Conservation (phyloP, 306 rosid genomes). For the Lathyrus sativus region DNA sequence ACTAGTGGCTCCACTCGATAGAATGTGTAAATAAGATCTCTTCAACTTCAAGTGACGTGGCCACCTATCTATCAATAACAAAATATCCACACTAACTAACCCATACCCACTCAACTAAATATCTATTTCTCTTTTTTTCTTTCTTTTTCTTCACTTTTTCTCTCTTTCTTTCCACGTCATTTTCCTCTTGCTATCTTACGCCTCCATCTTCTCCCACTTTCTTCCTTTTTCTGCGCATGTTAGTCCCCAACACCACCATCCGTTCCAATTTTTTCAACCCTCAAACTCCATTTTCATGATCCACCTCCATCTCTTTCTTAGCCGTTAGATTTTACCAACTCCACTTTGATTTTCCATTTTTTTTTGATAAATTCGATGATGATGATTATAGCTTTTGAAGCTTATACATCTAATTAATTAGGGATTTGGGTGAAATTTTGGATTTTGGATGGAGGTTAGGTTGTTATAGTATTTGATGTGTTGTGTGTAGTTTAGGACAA, state of each 20-base stretch:
- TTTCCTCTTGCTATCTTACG: conserved; percentile 23
- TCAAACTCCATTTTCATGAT: not conserved
- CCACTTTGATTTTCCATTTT: not conserved
- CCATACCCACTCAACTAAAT: conserved; percentile 12
- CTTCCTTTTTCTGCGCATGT: conserved; percentile 33
- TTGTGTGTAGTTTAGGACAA: conserved; percentile 8
- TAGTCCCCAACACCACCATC: not conserved
- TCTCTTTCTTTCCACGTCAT: conserved; percentile 43
- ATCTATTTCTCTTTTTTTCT: conserved; percentile 5
- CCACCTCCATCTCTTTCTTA: not conserved
- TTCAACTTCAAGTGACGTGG: conserved; percentile 54
- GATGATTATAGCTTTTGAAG: conserved; percentile 16
- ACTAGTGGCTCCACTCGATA: not conserved
- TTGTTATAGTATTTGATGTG: not conserved
- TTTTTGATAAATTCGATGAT: not conserved
- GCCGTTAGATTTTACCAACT: not conserved
- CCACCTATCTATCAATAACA: conserved; percentile 52
- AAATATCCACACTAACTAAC: conserved; percentile 42
- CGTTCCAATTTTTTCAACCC: not conserved
- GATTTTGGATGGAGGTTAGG: conserved; percentile 22
- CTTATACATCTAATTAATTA: conserved; percentile 4
- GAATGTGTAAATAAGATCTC: conserved; percentile 29
- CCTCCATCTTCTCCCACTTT: not conserved
- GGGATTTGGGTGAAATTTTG: not conserved
- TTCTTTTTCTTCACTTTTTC: conserved; percentile 37